Evolutionary conservation across 2,329 filamentous ascomycete genomes (phyloP), one percentile per base, ranked within the genome.

Genomic region (Scedosporium aurantiacum): DNA sequence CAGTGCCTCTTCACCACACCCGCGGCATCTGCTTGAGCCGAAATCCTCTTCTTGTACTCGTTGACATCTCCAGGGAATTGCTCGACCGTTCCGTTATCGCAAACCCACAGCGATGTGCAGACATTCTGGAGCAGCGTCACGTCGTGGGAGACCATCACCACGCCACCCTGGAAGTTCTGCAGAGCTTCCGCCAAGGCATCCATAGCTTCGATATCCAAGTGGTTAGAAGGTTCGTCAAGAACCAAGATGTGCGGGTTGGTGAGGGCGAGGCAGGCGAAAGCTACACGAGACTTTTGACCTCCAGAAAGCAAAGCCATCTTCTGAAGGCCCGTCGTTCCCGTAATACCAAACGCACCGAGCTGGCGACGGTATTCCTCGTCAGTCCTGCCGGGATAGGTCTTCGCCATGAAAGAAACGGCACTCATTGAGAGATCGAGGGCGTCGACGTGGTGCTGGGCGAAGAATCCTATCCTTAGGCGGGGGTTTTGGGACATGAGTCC

Each of bases 121-220:
- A 99, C 94, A 60, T 89, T 96, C 79, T 96, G 91, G 74, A 99
- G 74, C 91, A 99, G 97, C 1, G 94, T 97, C 60, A 99, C 94
- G 72, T 99, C 94, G 88, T 99, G 94, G 70, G 90, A 96, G 62
- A 99, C 94, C 91, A 99, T 97, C 69, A 99, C 79, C 61, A 99
- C 92, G 73, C 94, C 94, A 64, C 94, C 94, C 76, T 96, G 83
- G 77, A 97, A 99, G 65, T 87, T 84, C 67, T 85, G 82, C 67
- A 99, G 79, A 16, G 94, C 94, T 32, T 88, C 85, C 4, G 90
- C 87, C 60, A 99, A 79, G 10, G 94, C 93, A 73, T 99, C 94
- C 94, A 99, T 97, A 65, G 94, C 94, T 75, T 99, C 94, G 68
- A 99, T 97, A 84, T 99, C 94, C 69, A 99, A 79, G 75, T 99